These are phyloP conservation scores for Scedosporium apiospermum DNA, from an alignment of 2,329 filamentous ascomycete genomes.

Conservation along the genomic window DNA sequence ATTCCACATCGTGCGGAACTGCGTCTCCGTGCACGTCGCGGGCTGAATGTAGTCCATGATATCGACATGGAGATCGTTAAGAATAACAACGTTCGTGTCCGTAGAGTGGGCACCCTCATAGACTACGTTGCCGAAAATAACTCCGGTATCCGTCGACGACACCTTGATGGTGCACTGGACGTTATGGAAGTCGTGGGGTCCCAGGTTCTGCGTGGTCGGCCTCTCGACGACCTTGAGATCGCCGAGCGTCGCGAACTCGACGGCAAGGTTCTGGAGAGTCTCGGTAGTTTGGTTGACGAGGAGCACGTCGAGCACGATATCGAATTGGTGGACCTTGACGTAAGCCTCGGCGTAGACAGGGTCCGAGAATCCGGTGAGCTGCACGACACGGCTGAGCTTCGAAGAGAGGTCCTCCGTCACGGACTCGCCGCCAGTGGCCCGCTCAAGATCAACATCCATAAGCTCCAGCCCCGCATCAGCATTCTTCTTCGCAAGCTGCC, in stretches of 20 bases:
- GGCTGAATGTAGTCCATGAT: constrained; percentile 99
- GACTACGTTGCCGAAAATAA: constrained; percentile 97
- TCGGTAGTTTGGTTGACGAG: constrained; percentile 96
- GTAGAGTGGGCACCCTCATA: constrained; percentile 90
- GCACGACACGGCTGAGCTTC: constrained; percentile 91
- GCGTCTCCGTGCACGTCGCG: constrained; percentile 90
- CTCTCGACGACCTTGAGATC: constrained; percentile 97
- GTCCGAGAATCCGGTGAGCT: constrained; percentile 96
- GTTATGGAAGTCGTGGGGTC: constrained; percentile 93
- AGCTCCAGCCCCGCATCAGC: constrained; percentile 72
- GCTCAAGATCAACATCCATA: constrained; percentile 82
- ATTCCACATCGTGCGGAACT: constrained; percentile 99
- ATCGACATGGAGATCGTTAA: constrained; percentile 96
- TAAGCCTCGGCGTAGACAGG: constrained; percentile 98
- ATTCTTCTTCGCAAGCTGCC: constrained; percentile 90
- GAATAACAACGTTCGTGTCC: constrained; percentile 92
- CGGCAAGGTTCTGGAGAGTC: constrained; percentile 91
- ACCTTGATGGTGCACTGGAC: constrained; percentile 99
- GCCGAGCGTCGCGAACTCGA: constrained; percentile 96
- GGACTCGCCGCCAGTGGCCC: constrained; percentile 84
- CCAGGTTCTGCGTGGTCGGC: constrained; percentile 91
- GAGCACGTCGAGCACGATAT: constrained; percentile 92
- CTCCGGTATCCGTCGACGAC: constrained; percentile 92
- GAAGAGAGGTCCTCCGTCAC: constrained; percentile 78
- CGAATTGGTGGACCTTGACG: constrained; percentile 97